These are phyloP conservation scores for Sporisorium reilianum DNA, from an alignment of 1,284 basidiomycete genomes.

Conservation along the genomic window DNA sequence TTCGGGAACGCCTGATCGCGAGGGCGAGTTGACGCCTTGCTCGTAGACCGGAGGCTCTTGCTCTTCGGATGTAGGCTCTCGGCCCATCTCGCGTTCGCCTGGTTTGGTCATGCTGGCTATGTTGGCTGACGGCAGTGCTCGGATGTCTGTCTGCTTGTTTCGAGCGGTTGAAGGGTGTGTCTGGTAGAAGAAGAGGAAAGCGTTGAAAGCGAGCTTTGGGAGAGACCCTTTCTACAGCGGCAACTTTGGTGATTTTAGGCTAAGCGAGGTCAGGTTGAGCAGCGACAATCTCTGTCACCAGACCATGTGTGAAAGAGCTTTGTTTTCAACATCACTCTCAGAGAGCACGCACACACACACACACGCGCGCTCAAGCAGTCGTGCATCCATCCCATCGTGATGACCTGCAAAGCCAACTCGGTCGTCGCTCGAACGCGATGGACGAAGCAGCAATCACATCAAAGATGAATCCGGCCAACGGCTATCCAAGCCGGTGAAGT, in stretches of 20 bases:
- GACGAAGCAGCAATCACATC: not conserved
- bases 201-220: not conserved
- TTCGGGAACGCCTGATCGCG: conserved; percentile 23
- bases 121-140: no score
- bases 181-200: not conserved
- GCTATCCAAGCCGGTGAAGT: not conserved
- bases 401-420: no score
- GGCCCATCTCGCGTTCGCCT: conserved; percentile 47
- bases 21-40: conserved; percentile 50
- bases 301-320: conserved; percentile 6
- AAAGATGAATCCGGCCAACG: no score
- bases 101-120: conserved; percentile 24
- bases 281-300: not conserved
- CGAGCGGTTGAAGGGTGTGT: not conserved
- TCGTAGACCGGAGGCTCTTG: conserved; percentile 54
- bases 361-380: no score
- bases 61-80: conserved; percentile 55
- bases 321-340: not conserved
- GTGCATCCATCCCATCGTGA: no score
- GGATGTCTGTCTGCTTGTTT: no score
- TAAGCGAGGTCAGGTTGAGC: not conserved
- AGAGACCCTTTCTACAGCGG: not conserved
- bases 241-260: no score
- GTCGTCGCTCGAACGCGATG: no score
- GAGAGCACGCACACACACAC: not conserved